phyloP scores from a whole-genome alignment of 257 asterid species.

The Capsicum baccatum region DNA sequence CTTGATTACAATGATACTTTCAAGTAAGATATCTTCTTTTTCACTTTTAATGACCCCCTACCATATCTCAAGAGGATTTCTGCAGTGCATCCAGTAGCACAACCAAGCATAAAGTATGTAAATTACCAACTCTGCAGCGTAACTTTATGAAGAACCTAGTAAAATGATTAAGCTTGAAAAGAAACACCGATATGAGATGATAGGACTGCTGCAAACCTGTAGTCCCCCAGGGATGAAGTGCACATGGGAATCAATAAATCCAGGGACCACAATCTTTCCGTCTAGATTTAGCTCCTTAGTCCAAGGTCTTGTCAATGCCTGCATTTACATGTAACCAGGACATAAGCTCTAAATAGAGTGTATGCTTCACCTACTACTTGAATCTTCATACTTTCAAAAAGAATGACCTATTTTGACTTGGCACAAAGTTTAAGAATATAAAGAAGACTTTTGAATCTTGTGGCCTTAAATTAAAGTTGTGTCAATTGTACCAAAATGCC shows the following conservation, averaged over 20 bases:
- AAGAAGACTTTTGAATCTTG: too few species aligned
- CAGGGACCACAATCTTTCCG: conserved; percentile 83
- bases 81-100: background rate
- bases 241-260: conserved; percentile 96
- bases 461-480: too few species aligned
- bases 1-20: background rate
- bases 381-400: background rate
- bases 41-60: background rate
- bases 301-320: conserved; percentile 60
- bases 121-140: background rate
- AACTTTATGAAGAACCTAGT: background rate
- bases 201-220: conserved; percentile 58
- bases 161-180: conserved; percentile 3
- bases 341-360: background rate
- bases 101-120: background rate
- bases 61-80: background rate
- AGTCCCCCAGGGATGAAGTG: conserved; percentile 88
- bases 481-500: too few species aligned
- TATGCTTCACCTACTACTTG: conserved; percentile 15
- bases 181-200: conserved; percentile 23
- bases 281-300: conserved; percentile 60
- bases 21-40: background rate
- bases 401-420: too few species aligned
- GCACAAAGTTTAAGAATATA: too few species aligned
- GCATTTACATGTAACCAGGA: conserved; percentile 43